These are phyloP conservation scores for Eutypella sp. DNA, from an alignment of 2,329 filamentous ascomycete genomes.

Conservation along the genomic window DNA sequence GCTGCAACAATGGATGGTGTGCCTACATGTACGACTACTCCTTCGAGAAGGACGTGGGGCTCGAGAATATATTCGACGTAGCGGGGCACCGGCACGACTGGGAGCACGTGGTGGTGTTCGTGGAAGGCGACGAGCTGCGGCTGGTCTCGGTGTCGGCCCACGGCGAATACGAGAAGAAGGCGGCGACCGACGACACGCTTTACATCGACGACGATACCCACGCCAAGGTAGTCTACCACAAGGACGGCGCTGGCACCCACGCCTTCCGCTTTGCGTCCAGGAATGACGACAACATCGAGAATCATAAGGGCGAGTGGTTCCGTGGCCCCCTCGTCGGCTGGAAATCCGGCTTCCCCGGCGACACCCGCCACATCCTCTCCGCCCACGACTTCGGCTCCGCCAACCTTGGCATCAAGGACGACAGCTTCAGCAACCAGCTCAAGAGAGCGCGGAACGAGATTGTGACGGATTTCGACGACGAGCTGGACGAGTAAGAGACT, in stretches of 20 bases:
- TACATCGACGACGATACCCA: constrained; percentile 9
- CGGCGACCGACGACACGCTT: constrained; percentile 7
- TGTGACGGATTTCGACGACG: constrained; percentile 52
- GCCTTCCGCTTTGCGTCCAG: constrained; percentile 10
- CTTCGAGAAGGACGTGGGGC: constrained; percentile 33
- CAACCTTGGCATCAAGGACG: constrained; percentile 5
- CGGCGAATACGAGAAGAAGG: constrained; percentile 9
- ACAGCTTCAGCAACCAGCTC: constrained; percentile 1
- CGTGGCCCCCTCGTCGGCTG: constrained; percentile 4
- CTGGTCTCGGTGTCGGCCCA: constrained; percentile 12
- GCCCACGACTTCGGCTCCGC: constrained; percentile 5
- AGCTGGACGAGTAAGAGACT: constrained; percentile 23
- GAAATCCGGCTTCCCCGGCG: constrained; percentile 3
- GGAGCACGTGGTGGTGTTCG: constrained; percentile 17
- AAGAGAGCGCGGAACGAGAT: constrained; percentile 34
- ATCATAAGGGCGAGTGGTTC: constrained; percentile 12
- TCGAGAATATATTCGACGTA: constrained; percentile 14
- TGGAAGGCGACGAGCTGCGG: constrained; percentile 5
- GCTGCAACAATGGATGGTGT: constrained; percentile 37
- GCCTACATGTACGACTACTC: constrained; percentile 36
- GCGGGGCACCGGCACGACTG: constrained; percentile 28
- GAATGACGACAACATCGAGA: constrained; percentile 13
- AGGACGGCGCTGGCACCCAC: constrained; percentile 14
- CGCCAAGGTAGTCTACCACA: constrained; percentile 17
- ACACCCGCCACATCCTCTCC: constrained; percentile 3